phyloP scores from a whole-genome alignment of 345 rosid species.

The Citrus maxima region DNA sequence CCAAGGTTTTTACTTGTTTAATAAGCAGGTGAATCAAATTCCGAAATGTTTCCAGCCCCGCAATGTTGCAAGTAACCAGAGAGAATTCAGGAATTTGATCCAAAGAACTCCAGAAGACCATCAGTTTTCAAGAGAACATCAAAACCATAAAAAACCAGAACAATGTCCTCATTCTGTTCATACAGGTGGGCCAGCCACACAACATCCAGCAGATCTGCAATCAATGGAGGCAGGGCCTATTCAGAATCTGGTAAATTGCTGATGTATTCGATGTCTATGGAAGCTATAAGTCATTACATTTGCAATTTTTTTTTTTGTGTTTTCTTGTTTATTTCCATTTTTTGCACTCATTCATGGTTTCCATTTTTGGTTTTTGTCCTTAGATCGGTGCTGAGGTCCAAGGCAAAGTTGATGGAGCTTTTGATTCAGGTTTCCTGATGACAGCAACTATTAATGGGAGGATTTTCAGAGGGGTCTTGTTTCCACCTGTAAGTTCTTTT shows the following conservation, averaged over 20 bases:
- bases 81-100: constrained; percentile 20
- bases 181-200: constrained; percentile 26
- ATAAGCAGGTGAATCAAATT: constrained; percentile 32
- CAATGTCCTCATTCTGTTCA: constrained; percentile 21
- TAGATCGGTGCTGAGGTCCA: constrained; percentile 66
- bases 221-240: constrained; percentile 21
- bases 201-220: constrained; percentile 20
- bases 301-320: not conserved
- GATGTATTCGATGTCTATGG: not conserved
- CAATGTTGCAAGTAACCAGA: constrained; percentile 19
- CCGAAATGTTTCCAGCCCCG: constrained; percentile 25
- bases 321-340: not conserved
- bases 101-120: constrained; percentile 21
- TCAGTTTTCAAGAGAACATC: constrained; percentile 22
- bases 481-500: constrained; percentile 51
- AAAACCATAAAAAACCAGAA: constrained; percentile 19
- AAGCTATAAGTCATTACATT: not conserved
- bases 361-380: not conserved
- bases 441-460: constrained; percentile 66
- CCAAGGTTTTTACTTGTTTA: constrained; percentile 40
- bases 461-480: constrained; percentile 65
- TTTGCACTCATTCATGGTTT: not conserved
- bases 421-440: constrained; percentile 65
- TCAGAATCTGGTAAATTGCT: constrained; percentile 42
- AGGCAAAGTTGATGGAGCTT: constrained; percentile 70